Conservation (phyloP, 768 basidiomycete species). For the Mycena vulgaris region DNA sequence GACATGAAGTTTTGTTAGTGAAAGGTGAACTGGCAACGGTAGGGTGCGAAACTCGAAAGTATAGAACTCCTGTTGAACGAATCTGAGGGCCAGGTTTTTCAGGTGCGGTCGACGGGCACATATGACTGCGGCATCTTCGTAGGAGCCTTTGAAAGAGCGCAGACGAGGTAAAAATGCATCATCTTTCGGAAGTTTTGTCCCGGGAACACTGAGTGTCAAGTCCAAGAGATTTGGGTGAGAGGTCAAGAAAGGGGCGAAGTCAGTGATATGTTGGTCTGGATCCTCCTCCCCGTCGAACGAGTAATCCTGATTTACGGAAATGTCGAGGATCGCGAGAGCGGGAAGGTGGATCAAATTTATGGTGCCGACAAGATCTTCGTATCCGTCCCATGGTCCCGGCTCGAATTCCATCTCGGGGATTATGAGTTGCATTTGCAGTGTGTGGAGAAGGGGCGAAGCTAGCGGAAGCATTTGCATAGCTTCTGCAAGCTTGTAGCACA, state of each 20-base stretch:
- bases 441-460: conserved; percentile 16
- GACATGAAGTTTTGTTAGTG: no score
- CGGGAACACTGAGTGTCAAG: not conserved
- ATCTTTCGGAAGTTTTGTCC: not conserved
- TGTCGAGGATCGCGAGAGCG: not conserved
- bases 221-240: conserved; percentile 3
- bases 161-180: not conserved
- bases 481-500: conserved; percentile 19
- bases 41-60: no score
- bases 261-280: not conserved
- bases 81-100: not conserved
- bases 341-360: conserved; percentile 3
- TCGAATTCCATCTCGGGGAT: not conserved
- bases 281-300: not conserved
- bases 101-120: not conserved
- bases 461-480: conserved; percentile 9
- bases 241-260: conserved; percentile 7
- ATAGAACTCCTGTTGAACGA: no score
- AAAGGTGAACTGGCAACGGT: no score
- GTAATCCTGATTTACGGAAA: not conserved
- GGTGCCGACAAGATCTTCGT: not conserved
- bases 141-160: no score
- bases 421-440: not conserved
- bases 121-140: no score
- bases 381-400: not conserved